A percentile compares a stretch with the other conserved stretches of the same genome.
Conservation (phyloP, 345 rosid genomes). For the Hypericum perforatum region DNA sequence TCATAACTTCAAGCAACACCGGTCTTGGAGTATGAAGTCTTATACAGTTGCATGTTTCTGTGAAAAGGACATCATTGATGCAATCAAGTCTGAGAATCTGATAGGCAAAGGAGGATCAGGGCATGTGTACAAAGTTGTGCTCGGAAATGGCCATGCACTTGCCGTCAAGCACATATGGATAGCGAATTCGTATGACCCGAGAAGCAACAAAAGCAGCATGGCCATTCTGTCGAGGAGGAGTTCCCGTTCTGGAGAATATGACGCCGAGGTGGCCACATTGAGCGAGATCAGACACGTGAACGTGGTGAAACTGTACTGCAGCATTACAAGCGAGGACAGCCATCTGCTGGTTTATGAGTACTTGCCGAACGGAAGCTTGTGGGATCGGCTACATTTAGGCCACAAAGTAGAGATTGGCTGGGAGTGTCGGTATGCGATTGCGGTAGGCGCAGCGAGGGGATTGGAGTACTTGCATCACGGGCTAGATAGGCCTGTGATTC, state of each 20-base stretch:
- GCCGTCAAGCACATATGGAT: slow-evolving; percentile 81
- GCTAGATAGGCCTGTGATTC: slow-evolving; percentile 59
- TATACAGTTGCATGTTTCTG: slow-evolving; percentile 43
- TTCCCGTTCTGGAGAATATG: slow-evolving; percentile 34
- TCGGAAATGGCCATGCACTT: slow-evolving; percentile 44
- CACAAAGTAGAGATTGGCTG: slow-evolving; percentile 45
- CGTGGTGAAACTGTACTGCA: slow-evolving; percentile 74
- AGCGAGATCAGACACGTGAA: slow-evolving; percentile 76
- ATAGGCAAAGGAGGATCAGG: slow-evolving; percentile 91
- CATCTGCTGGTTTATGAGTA: slow-evolving; percentile 81
- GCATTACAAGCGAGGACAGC: slow-evolving; percentile 81
- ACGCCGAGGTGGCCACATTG: slow-evolving; percentile 60
- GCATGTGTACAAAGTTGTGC: slow-evolving; percentile 60
- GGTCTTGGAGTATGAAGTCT: slow-evolving; percentile 57
- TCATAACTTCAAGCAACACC: slow-evolving; percentile 24
- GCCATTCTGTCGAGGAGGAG: slow-evolving; percentile 31
- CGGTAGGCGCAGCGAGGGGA: slow-evolving; percentile 76
- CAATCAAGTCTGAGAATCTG: slow-evolving; percentile 49
- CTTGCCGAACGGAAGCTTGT: slow-evolving; percentile 70
- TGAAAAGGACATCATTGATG: slow-evolving; percentile 56
- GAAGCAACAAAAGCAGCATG: slow-evolving; percentile 32
- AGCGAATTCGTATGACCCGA: slow-evolving; percentile 14
- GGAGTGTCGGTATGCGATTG: slow-evolving; percentile 56
- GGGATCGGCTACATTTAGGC: slow-evolving; percentile 67
- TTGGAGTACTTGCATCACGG: slow-evolving; percentile 84